Evolutionary conservation across 2,329 filamentous ascomycete species (phyloP), one percentile per base, ranked within the genome.

Genomic region (Ilyonectria mors-panacis): DNA sequence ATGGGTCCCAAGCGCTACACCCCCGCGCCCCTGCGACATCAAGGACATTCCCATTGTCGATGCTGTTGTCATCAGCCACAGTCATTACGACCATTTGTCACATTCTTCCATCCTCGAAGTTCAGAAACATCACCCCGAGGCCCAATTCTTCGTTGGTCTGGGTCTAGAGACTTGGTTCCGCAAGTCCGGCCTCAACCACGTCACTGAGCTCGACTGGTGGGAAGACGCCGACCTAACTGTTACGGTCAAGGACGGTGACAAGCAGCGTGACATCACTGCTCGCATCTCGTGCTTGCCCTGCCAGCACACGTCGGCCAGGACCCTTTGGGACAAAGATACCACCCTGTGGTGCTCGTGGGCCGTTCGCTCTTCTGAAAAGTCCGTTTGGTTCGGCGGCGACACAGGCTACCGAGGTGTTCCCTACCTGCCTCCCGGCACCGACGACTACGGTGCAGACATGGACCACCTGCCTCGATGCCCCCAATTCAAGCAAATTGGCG

Each of bases 191-290:
- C 88, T 97, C 60, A 70, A 87, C 1, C 93, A 94, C 66, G 91
- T 95, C 48, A 97, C 94, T 0, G 95, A 98, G 82, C 80, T 98
- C 75, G 95, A 98, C 81, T 98, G 95, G 95, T 98, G 95, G 95
- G 91, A 97, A 73, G 91, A 93, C 70, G 87, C 90, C 6, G 91
- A 95, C 54, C 80, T 97, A n/a, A 89, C 84, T 0, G 81, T 97
- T 28, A 69, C 73, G 37, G 70, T 75, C 21, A 68, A 77, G 45
- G 76, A 81, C 4, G 77, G 76, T 35, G 74, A 71, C n/a, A 66
- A 69, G 9, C 73, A 78, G 21, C 73, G 75, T 12, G 72, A 77
- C 48, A 94, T 97, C 69, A 86, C 84, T 5, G 94, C 93, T 2
- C 89, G 85, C 6, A 87, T 98, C 53, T 91, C 90, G 6, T 97